Percentiles rank a stretch among this genome's conserved stretches.
Evolutionary conservation across 495 filamentous ascomycete species (phyloP).

Genomic region (Penicillium waksmanii): DNA sequence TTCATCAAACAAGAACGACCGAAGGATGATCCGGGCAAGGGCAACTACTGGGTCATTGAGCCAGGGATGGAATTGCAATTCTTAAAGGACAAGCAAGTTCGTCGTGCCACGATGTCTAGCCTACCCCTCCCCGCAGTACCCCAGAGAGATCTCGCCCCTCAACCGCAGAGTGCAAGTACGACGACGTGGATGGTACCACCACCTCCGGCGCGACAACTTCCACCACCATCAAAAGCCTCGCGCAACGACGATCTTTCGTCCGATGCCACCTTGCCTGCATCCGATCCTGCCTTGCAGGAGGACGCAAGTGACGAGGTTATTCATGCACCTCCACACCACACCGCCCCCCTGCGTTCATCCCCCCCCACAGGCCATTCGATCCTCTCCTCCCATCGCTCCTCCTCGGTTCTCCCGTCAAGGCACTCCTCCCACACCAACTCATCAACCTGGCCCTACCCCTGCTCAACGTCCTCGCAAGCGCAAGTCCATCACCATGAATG

Average conservation of each 20-base stretch:
- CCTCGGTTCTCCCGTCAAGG: constrained; percentile 63
- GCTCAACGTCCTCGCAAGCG: constrained; percentile 67
- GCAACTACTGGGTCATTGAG: constrained; percentile 96
- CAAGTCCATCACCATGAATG: constrained; percentile 78
- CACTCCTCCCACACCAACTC: constrained; percentile 73
- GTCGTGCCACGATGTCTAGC: constrained; percentile 57
- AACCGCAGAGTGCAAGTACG: constrained; percentile 35
- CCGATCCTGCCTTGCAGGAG: constrained; percentile 72
- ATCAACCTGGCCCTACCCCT: constrained; percentile 52
- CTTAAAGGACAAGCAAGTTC: constrained; percentile 77
- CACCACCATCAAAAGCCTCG: constrained; percentile 24
- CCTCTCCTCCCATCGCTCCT: constrained; percentile 84
- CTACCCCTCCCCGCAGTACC: constrained; percentile 44
- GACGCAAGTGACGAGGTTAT: constrained; percentile 57
- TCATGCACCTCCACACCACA: constrained; percentile 35
- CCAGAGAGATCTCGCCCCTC: constrained; percentile 35
- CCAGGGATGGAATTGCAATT: constrained; percentile 86
- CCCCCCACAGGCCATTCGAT: constrained; percentile 70
- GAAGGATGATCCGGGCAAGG: constrained; percentile 97
- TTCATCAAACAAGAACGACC: constrained; percentile 95
- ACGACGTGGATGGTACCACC: constrained; percentile 48
- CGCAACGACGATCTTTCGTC: constrained; percentile 72
- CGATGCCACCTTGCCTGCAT: constrained; percentile 91
- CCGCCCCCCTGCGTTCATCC: constrained; percentile 54
- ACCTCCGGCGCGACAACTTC: constrained; percentile 30